A percentile compares a stretch with the other conserved stretches of the same genome.
These are phyloP conservation scores for Mucor sp. DNA, from an alignment of 371 early-diverging fungal species.

Conservation along the genomic window DNA sequence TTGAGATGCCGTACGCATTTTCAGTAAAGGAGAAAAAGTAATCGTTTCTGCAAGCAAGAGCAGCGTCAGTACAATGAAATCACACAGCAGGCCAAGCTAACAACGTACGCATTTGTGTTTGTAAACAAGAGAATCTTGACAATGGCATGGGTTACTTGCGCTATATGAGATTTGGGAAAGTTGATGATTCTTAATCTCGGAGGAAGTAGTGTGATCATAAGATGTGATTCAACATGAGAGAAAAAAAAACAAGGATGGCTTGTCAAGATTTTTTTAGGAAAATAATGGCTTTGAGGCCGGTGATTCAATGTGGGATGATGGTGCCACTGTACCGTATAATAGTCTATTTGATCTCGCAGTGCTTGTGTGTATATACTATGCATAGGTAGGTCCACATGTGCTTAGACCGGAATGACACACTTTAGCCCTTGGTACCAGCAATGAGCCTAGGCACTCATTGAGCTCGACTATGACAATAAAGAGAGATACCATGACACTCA, in stretches of 20 bases:
- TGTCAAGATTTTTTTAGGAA: neutral
- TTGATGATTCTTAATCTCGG: constrained; percentile 11
- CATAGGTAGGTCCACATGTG: too few relatives aligned
- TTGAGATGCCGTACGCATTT: constrained; percentile 60
- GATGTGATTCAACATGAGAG: neutral
- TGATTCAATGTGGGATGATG: neutral
- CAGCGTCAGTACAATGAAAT: neutral
- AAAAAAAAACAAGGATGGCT: neutral
- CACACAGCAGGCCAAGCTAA: neutral
- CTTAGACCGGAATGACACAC: too few relatives aligned
- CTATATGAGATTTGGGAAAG: constrained; percentile 15
- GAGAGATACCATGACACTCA: neutral
- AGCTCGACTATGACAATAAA: neutral
- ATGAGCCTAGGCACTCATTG: neutral
- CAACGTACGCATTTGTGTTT: constrained; percentile 5
- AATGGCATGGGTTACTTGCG: constrained; percentile 48
- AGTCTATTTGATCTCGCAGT: too few relatives aligned
- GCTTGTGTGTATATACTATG: too few relatives aligned
- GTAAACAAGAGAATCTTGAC: constrained; percentile 53
- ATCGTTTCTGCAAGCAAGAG: constrained; percentile 31
- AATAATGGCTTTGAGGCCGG: neutral
- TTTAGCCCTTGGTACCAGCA: too few relatives aligned
- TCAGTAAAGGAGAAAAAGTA: constrained; percentile 67
- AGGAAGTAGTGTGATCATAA: constrained; percentile 21
- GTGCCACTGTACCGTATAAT: neutral